Evolutionary conservation across 371 early-diverging fungal genomes (phyloP).

Genomic region (Rhizopus arrhizus): DNA sequence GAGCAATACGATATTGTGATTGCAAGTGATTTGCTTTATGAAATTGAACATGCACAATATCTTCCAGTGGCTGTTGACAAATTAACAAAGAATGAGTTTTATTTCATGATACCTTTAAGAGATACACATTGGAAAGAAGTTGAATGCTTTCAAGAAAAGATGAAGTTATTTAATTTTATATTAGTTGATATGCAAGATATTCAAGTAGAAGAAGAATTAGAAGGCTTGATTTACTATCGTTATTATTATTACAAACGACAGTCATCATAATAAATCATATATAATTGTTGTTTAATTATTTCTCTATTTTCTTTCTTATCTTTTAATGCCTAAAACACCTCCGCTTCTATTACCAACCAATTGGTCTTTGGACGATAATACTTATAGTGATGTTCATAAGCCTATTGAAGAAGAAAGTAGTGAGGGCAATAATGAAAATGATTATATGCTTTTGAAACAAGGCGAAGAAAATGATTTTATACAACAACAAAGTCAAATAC

Average conservation of each 20-base stretch:
- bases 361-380: background rate
- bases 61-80: constrained; percentile 43
- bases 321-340: constrained; percentile 5
- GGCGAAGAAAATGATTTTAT: too few species aligned
- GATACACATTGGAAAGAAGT: constrained; percentile 46
- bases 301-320: background rate
- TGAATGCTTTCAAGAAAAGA: constrained; percentile 36
- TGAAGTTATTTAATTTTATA: constrained; percentile 33
- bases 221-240: constrained; percentile 43
- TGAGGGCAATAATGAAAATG: too few species aligned
- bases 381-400: background rate
- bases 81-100: constrained; percentile 42
- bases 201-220: constrained; percentile 41
- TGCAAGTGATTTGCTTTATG: constrained; percentile 52
- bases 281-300: background rate
- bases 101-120: constrained; percentile 52
- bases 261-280: background rate
- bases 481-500: background rate
- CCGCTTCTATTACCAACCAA: constrained; percentile 6
- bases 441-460: too few species aligned
- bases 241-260: constrained; percentile 26
- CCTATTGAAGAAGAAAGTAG: background rate
- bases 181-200: constrained; percentile 18
- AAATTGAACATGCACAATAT: constrained; percentile 52
- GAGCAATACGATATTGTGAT: constrained; percentile 41